Evolutionary conservation across 805 yeast species (phyloP).

Genomic region (Peterozyma xylosa): DNA sequence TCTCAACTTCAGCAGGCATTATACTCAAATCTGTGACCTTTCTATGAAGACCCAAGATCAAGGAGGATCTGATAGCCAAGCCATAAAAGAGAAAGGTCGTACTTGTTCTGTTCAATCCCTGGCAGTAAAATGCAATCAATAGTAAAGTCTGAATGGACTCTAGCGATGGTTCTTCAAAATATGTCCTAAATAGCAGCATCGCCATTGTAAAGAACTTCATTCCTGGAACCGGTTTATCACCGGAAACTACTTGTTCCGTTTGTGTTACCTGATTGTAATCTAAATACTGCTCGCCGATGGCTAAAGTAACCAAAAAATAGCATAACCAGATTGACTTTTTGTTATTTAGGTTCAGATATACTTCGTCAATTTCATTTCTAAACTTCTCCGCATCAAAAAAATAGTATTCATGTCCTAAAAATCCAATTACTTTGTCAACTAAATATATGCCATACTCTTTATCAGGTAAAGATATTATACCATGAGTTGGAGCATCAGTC

Average conservation of each 20-base stretch:
- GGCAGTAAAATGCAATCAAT: conserved; percentile 19
- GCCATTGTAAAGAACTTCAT: conserved; percentile 15
- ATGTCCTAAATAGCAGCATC: conserved; percentile 11
- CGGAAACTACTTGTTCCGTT: not conserved
- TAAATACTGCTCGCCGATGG: conserved; percentile 19
- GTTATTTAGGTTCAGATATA: not conserved
- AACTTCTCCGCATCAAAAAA: not conserved
- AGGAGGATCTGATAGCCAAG: conserved; percentile 14
- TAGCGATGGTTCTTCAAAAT: conserved; percentile 17
- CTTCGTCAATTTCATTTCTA: not conserved
- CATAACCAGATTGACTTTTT: conserved; percentile 10
- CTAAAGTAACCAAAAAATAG: conserved; percentile 16
- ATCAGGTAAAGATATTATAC: not conserved
- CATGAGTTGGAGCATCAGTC: not conserved
- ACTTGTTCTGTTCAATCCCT: conserved; percentile 19
- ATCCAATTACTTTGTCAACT: not conserved
- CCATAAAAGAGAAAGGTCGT: conserved; percentile 17
- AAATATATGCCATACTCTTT: not conserved
- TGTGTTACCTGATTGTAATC: conserved; percentile 6
- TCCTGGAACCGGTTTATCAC: conserved; percentile 13
- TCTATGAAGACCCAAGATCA: conserved; percentile 18
- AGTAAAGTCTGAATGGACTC: conserved; percentile 15
- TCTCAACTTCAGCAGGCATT: conserved; percentile 14
- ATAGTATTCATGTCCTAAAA: not conserved
- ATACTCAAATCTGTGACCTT: conserved; percentile 1